These are phyloP conservation scores for Clitocybe nebularis DNA, from an alignment of 1,284 basidiomycete species.

Conservation along the genomic window DNA sequence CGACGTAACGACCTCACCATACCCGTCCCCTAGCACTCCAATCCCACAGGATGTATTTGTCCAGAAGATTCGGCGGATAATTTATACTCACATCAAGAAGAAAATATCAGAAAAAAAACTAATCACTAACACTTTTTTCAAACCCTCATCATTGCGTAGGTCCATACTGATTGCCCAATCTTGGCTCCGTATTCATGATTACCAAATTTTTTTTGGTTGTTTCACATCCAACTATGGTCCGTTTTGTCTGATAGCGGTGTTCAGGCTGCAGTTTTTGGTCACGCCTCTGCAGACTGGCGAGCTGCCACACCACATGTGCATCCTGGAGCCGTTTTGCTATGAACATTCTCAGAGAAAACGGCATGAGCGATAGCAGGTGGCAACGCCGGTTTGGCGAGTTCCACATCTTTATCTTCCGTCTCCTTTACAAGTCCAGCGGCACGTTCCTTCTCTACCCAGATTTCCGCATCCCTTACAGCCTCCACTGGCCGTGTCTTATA, in stretches of 20 bases:
- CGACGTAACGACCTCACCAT: too few species aligned
- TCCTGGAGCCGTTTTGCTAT: neutral
- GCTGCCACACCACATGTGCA: neutral
- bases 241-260: too few species aligned
- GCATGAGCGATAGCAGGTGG: neutral
- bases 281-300: neutral
- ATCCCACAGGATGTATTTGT: too few species aligned
- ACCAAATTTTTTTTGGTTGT: too few species aligned
- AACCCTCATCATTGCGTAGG: too few species aligned
- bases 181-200: too few species aligned
- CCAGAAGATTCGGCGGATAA: neutral
- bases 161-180: neutral
- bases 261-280: neutral
- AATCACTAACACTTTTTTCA: neutral
- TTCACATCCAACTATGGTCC: too few species aligned
- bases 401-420: conserved; percentile 34
- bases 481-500: conserved; percentile 53
- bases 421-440: conserved; percentile 21
- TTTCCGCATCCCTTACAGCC: conserved; percentile 38
- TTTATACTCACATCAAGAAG: neutral
- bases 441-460: conserved; percentile 39
- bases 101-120: too few species aligned
- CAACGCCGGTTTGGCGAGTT: neutral
- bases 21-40: too few species aligned
- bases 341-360: neutral